Conservation (phyloP, 495 filamentous ascomycete species). For the Aspergillus wentii region DNA sequence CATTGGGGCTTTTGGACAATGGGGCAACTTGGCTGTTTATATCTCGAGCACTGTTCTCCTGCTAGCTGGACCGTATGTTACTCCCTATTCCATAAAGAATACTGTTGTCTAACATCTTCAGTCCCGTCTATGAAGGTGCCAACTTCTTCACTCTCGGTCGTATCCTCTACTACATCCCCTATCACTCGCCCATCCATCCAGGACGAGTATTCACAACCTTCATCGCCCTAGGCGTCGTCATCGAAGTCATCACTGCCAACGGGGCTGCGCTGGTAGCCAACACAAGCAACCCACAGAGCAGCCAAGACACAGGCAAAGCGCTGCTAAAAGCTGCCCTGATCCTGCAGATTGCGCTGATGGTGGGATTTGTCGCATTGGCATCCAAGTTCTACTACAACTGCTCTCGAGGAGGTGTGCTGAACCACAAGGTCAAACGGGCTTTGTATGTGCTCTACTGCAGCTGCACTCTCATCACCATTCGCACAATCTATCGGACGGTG, state of each 20-base stretch:
- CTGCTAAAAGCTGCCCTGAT: slow-evolving; percentile 64
- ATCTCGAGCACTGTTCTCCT: slow-evolving; percentile 59
- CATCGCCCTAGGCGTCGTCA: slow-evolving; percentile 52
- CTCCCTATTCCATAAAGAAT: not conserved
- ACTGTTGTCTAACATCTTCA: slow-evolving; percentile 17
- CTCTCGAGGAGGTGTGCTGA: slow-evolving; percentile 44
- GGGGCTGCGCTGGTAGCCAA: slow-evolving; percentile 62
- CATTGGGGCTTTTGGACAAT: slow-evolving; percentile 53
- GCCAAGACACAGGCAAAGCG: slow-evolving; percentile 49
- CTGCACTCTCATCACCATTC: slow-evolving; percentile 52
- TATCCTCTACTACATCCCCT: slow-evolving; percentile 73
- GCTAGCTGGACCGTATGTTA: slow-evolving; percentile 58
- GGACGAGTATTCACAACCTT: slow-evolving; percentile 76
- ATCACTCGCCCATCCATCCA: slow-evolving; percentile 72
- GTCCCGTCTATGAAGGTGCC: slow-evolving; percentile 65
- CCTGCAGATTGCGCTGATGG: slow-evolving; percentile 62
- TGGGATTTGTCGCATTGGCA: slow-evolving; percentile 54
- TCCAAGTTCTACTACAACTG: slow-evolving; percentile 57
- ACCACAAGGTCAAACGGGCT: slow-evolving; percentile 50
- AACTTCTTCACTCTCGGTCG: slow-evolving; percentile 77
- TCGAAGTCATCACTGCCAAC: slow-evolving; percentile 64
- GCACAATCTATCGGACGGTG: slow-evolving; percentile 63
- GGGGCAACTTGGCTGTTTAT: slow-evolving; percentile 49
- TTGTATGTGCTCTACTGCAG: slow-evolving; percentile 60
- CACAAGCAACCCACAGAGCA: slow-evolving; percentile 24